A percentile compares a stretch with the other conserved stretches of the same genome.
These are phyloP conservation scores for Cymbidium sinense DNA, from an alignment of 106 monocot species.

Conservation along the genomic window DNA sequence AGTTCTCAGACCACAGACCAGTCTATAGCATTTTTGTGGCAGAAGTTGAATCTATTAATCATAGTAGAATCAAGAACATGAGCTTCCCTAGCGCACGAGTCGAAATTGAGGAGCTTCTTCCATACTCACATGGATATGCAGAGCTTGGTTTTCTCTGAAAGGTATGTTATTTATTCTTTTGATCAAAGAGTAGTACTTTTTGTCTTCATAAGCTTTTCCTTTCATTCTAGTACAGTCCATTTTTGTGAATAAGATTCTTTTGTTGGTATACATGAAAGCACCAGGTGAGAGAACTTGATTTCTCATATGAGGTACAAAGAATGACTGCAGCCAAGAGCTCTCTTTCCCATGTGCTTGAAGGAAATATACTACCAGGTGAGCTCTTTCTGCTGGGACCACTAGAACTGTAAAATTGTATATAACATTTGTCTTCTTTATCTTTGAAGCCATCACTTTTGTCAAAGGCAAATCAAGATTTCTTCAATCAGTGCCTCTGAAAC, in stretches of 20 bases:
- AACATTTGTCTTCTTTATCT: not conserved
- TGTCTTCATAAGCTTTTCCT: not conserved
- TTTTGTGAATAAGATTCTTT: slow-evolving; percentile 5
- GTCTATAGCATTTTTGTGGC: slow-evolving; percentile 52
- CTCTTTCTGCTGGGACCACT: not conserved
- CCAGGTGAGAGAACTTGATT: not conserved
- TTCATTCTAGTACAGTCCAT: not conserved
- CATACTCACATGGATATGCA: slow-evolving; percentile 36
- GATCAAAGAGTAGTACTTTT: not conserved
- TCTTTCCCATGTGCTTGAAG: slow-evolving; percentile 6
- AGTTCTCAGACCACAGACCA: slow-evolving; percentile 60
- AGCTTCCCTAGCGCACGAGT: slow-evolving; percentile 42
- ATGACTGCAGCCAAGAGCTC: slow-evolving; percentile 5
- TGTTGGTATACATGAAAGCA: not conserved
- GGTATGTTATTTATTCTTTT: not conserved
- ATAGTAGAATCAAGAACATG: slow-evolving; percentile 28
- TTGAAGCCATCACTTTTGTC: not conserved
- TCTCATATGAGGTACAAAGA: not conserved
- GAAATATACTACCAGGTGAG: not conserved
- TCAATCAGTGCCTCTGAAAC: not conserved
- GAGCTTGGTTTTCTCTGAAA: slow-evolving; percentile 37
- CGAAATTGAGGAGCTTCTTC: slow-evolving; percentile 64
- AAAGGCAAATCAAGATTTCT: not conserved
- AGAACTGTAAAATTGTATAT: not conserved
- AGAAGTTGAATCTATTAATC: slow-evolving; percentile 49